Conservation (phyloP, 345 rosid species). For the Rubroshorea leprosula region DNA sequence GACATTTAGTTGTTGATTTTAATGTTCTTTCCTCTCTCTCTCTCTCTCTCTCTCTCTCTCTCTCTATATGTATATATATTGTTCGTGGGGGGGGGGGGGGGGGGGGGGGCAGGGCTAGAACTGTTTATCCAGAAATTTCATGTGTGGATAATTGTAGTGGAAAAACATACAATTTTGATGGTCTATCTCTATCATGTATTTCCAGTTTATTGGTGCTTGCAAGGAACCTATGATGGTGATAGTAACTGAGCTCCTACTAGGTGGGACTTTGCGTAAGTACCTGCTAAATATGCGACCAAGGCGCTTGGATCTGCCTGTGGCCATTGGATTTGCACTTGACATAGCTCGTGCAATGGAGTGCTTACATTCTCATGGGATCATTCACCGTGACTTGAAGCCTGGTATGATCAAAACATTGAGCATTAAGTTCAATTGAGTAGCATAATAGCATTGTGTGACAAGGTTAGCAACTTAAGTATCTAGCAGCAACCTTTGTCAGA, state of each 20-base stretch:
- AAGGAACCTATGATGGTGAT: slow-evolving; percentile 94
- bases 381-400: slow-evolving; percentile 95
- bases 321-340: slow-evolving; percentile 82
- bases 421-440: slow-evolving; percentile 4
- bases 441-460: slow-evolving; percentile 1
- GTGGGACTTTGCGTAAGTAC: slow-evolving; percentile 86
- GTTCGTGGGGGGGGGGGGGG: neutral
- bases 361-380: slow-evolving; percentile 90
- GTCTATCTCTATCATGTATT: slow-evolving; percentile 5
- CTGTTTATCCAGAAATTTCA: neutral
- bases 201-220: slow-evolving; percentile 96
- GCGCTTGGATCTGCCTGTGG: slow-evolving; percentile 60
- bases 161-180: neutral
- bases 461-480: too few relatives aligned
- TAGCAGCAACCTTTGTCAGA: too few relatives aligned
- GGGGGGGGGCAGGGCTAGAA: too few relatives aligned
- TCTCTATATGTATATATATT: too few relatives aligned
- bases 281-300: slow-evolving; percentile 63
- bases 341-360: slow-evolving; percentile 99
- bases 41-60: neutral
- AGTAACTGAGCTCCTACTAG: slow-evolving; percentile 82
- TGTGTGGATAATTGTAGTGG: neutral
- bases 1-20: slow-evolving; percentile 5
- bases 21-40: neutral
- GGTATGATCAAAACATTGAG: slow-evolving; percentile 37